A percentile compares a stretch with the other conserved stretches of the same genome.
phyloP scores from a whole-genome alignment of 78 protist genomes.

The Emiliania huxleyi region DNA sequence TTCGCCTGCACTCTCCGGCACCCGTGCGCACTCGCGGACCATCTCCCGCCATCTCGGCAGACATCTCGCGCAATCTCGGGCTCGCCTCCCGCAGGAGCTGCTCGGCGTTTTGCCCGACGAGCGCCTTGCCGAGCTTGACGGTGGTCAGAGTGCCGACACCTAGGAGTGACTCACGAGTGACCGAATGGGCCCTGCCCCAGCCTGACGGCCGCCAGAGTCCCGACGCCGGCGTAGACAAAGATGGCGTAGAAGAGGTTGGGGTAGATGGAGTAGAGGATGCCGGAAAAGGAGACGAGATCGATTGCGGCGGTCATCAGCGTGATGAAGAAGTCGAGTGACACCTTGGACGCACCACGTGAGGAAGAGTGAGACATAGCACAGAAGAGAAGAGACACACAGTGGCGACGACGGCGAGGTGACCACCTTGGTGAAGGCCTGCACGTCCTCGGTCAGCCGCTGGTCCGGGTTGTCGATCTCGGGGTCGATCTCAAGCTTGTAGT shows the following conservation, averaged over 20 bases:
- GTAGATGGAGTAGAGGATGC: conserved; percentile 50
- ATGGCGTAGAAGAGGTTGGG: conserved; percentile 38
- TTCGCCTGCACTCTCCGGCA: no score
- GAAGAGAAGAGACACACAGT: no score
- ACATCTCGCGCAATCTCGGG: no score
- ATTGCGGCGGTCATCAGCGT: conserved; percentile 40
- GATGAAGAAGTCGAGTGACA: conserved; percentile 41
- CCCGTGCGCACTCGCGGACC: no score
- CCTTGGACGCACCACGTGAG: no score
- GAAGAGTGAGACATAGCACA: no score
- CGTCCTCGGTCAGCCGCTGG: conserved; percentile 57
- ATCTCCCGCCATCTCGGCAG: no score
- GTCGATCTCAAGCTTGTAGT: no score
- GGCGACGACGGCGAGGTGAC: no score
- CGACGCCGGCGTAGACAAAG: conserved; percentile 22
- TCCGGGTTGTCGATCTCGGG: conserved; percentile 68
- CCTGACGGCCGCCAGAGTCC: no score
- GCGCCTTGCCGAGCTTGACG: neutral
- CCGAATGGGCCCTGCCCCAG: no score
- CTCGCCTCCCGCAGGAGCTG: conserved; percentile 43
- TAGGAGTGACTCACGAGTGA: no score
- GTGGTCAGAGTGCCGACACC: conserved; percentile 8
- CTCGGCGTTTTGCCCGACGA: conserved; percentile 16
- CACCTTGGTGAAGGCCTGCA: neutral
- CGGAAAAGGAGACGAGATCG: conserved; percentile 53